phyloP scores from a whole-genome alignment of 768 basidiomycete genomes.

The Leucosporidium yakuticum region DNA sequence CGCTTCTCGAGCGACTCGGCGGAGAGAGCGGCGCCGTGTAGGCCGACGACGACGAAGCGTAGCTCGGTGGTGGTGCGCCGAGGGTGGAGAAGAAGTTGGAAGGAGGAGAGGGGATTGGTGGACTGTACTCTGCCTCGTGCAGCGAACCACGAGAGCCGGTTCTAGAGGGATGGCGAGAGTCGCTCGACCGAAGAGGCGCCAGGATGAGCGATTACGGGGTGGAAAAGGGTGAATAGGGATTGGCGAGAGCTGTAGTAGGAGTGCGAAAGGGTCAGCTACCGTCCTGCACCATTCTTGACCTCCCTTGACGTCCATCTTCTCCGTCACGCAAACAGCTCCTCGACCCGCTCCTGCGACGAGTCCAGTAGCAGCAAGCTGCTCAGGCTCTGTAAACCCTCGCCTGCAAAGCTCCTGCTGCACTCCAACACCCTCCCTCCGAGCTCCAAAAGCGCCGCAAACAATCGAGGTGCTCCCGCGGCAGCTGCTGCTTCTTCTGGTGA shows the following conservation, averaged over 20 bases:
- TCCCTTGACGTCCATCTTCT: no score
- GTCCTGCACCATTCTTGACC: no score
- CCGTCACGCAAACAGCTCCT: no score
- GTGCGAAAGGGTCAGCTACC: neutral
- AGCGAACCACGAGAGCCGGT: neutral
- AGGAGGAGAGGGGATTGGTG: neutral
- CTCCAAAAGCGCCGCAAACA: no score
- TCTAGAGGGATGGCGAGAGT: neutral
- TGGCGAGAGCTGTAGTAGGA: neutral
- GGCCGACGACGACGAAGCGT: neutral
- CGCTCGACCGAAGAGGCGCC: slow-evolving; percentile 1
- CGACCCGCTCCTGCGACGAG: no score
- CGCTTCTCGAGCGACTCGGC: slow-evolving; percentile 15
- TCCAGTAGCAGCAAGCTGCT: no score
- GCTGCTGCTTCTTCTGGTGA: no score
- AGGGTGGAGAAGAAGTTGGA: neutral
- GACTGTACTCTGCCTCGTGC: neutral
- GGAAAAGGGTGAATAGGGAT: neutral
- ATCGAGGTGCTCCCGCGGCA: no score
- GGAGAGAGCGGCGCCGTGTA: slow-evolving; percentile 22
- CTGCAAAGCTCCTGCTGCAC: no score
- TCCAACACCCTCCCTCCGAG: no score
- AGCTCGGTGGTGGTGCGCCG: neutral
- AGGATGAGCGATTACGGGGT: neutral
- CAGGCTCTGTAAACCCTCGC: no score